Percentiles rank a stretch among this genome's conserved stretches.
These are phyloP conservation scores for Cyclanthera cordifolia DNA, from an alignment of 306 rosid genomes.

Conservation along the genomic window DNA sequence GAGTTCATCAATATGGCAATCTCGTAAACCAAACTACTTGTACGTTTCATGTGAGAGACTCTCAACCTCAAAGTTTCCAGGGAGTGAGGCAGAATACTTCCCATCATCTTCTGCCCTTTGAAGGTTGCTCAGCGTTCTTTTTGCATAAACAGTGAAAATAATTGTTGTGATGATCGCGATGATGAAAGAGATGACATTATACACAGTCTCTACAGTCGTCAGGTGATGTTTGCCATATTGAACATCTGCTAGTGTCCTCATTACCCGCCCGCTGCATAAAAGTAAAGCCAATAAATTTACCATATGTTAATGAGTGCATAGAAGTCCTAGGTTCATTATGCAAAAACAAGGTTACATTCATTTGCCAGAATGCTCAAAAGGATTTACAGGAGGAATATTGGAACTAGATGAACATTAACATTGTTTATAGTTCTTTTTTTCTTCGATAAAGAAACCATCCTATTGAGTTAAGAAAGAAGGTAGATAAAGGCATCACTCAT, in stretches of 20 bases:
- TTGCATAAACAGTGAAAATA: conserved; percentile 80
- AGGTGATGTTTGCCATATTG: conserved; percentile 66
- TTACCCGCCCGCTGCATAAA: conserved; percentile 62
- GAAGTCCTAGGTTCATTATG: neutral
- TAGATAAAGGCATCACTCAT: neutral
- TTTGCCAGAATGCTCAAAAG: neutral
- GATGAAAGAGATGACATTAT: conserved; percentile 67
- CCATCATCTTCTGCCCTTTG: conserved; percentile 36
- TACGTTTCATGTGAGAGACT: conserved; percentile 40
- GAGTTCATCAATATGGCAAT: neutral
- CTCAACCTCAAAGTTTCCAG: conserved; percentile 43
- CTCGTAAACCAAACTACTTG: conserved; percentile 8
- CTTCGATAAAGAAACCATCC: neutral
- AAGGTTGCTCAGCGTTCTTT: conserved; percentile 55
- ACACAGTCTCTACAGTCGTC: conserved; percentile 73
- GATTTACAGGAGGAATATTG: neutral
- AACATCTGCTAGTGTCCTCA: conserved; percentile 70
- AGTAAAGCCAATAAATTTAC: neutral
- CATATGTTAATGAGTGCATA: neutral
- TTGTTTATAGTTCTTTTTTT: neutral
- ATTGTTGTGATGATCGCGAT: conserved; percentile 58
- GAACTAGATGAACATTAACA: neutral
- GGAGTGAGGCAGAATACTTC: conserved; percentile 33
- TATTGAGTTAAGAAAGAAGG: neutral
- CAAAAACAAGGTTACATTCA: neutral